These are phyloP conservation scores for Fusarium transvaalense DNA, from an alignment of 2,329 filamentous ascomycete species.

Conservation along the genomic window DNA sequence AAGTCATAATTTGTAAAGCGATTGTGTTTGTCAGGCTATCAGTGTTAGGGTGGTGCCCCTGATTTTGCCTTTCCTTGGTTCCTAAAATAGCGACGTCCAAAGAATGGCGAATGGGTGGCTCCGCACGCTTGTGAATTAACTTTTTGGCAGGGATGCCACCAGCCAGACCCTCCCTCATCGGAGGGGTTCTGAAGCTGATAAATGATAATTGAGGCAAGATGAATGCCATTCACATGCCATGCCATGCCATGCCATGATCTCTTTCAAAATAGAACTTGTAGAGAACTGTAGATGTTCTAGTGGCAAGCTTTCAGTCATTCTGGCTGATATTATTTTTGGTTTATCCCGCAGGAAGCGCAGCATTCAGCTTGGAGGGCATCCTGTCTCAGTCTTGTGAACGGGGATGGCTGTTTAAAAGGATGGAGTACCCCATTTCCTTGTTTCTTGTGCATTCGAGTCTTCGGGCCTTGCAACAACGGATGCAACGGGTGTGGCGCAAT, in stretches of 20 bases:
- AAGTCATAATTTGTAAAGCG: constrained; percentile 20
- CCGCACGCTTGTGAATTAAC: constrained; percentile 17
- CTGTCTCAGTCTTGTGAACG: constrained; percentile 44
- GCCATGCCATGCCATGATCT: constrained; percentile 30
- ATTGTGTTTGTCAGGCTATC: constrained; percentile 21
- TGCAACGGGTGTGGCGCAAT: constrained; percentile 41
- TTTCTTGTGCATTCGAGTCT: constrained; percentile 24
- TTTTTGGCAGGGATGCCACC: constrained; percentile 33
- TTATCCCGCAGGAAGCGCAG: constrained; percentile 40
- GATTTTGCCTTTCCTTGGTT: constrained; percentile 46
- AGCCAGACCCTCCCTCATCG: constrained; percentile 17
- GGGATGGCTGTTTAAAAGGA: constrained; percentile 39
- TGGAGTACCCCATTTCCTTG: constrained; percentile 26
- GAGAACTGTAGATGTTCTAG: constrained; percentile 27
- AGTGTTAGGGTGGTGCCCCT: constrained; percentile 44
- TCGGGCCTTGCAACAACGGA: constrained; percentile 22
- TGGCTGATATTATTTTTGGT: constrained; percentile 8
- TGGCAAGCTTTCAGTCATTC: constrained; percentile 34
- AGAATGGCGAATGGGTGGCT: constrained; percentile 21
- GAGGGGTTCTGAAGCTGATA: constrained; percentile 16
- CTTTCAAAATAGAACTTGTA: constrained; percentile 5
- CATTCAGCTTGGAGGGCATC: constrained; percentile 42
- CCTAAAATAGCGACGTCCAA: constrained; percentile 46
- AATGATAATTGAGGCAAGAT: constrained; percentile 12
- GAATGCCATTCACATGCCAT: constrained; percentile 28